phyloP scores from a whole-genome alignment of 495 filamentous ascomycete genomes.

The Xylaria venustula region DNA sequence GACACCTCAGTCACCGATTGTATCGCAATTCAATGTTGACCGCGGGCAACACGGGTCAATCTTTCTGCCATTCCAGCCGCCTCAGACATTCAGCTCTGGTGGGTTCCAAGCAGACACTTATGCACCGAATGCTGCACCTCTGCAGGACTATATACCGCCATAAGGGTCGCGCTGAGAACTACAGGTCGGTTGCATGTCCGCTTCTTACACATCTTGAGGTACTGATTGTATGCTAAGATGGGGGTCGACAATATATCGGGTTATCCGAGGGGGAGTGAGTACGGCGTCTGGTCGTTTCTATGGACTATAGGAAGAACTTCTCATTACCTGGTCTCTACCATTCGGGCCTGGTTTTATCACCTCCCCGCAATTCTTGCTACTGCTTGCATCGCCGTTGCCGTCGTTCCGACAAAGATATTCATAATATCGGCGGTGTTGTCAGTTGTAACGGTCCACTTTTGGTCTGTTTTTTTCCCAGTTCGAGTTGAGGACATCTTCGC shows the following conservation, averaged over 20 bases:
- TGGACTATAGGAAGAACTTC: too few species aligned
- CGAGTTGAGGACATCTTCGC: slow-evolving; percentile 21
- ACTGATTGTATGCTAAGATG: not conserved
- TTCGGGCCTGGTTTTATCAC: slow-evolving; percentile 9
- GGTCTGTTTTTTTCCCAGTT: slow-evolving; percentile 26
- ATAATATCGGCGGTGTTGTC: slow-evolving; percentile 20
- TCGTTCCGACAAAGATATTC: slow-evolving; percentile 26
- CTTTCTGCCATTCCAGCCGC: slow-evolving; percentile 7
- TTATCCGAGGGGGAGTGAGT: not conserved
- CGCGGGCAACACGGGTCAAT: slow-evolving; percentile 3
- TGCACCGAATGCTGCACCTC: slow-evolving; percentile 3
- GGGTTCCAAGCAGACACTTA: slow-evolving; percentile 1
- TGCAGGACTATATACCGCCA: slow-evolving; percentile 13
- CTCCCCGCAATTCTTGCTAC: slow-evolving; percentile 29
- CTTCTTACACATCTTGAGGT: not conserved
- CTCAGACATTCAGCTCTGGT: not conserved
- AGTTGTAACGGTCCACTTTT: slow-evolving; percentile 16
- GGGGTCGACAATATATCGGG: not conserved
- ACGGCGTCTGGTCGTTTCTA: too few species aligned
- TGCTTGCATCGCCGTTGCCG: slow-evolving; percentile 23
- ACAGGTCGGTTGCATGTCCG: not conserved
- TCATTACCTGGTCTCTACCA: too few species aligned
- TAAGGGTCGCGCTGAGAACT: not conserved
- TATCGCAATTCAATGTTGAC: not conserved
- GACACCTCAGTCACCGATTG: slow-evolving; percentile 2